Conservation (phyloP, 2,329 filamentous ascomycete species). For the Pseudogymnoascus pannorum region DNA sequence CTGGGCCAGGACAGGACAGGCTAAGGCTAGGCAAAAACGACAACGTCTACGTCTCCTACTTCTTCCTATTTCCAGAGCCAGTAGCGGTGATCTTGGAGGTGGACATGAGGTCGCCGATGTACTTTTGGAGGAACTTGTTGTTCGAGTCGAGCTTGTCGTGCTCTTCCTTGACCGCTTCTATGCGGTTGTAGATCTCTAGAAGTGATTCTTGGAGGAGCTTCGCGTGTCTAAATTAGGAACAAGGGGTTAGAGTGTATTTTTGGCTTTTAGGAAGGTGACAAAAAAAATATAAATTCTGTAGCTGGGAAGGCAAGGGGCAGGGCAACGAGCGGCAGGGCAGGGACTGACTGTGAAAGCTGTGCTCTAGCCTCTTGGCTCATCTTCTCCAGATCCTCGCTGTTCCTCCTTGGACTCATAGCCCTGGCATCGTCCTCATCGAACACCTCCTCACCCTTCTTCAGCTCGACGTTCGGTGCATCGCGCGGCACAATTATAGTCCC, state of each 20-base stretch:
- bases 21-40: background rate
- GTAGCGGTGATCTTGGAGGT: conserved; percentile 63
- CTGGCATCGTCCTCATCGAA: conserved; percentile 83
- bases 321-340: background rate
- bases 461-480: conserved; percentile 65
- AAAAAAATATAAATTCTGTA: background rate
- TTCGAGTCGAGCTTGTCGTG: conserved; percentile 95
- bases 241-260: background rate
- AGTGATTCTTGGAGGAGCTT: conserved; percentile 83
- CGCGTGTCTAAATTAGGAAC: conserved; percentile 58
- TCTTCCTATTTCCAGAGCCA: conserved; percentile 18
- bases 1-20: background rate
- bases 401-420: conserved; percentile 88
- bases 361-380: conserved; percentile 75
- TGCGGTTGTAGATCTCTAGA: conserved; percentile 81
- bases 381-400: conserved; percentile 82
- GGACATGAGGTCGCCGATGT: conserved; percentile 93
- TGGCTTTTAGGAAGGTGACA: background rate
- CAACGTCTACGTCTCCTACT: conserved; percentile 8
- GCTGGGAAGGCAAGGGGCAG: background rate
- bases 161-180: conserved; percentile 88
- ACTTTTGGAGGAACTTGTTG: conserved; percentile 96
- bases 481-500: conserved; percentile 76
- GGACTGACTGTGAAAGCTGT: conserved; percentile 48
- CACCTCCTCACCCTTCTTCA: conserved; percentile 55